Conservation (phyloP, 1,284 basidiomycete species). For the Apiotrichum montevideense region DNA sequence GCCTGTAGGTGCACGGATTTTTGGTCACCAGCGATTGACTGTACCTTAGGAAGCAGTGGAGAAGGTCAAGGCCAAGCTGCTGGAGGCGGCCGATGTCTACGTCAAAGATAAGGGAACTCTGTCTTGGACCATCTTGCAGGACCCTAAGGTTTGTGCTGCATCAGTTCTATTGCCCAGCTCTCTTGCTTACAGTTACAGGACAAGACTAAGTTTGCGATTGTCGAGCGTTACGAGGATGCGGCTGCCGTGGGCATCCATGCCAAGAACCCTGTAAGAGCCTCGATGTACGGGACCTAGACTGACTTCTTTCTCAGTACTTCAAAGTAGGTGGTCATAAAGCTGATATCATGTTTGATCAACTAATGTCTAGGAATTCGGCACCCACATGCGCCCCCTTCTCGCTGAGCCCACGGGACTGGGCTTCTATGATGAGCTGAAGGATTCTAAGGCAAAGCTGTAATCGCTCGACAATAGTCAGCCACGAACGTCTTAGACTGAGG, state of each 20-base stretch:
- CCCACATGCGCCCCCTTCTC: neutral
- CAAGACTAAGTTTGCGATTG: conserved; percentile 44
- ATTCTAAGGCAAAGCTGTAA: conserved; percentile 1
- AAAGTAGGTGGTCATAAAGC: neutral
- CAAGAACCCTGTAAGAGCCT: conserved; percentile 36
- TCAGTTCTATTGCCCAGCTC: too few species aligned
- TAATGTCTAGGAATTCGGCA: neutral
- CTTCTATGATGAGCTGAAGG: conserved; percentile 1
- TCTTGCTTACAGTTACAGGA: conserved; percentile 14
- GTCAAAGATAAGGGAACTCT: conserved; percentile 44
- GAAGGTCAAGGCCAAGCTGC: conserved; percentile 43
- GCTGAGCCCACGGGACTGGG: neutral
- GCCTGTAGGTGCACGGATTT: conserved; percentile 24
- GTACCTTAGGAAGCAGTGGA: conserved; percentile 33
- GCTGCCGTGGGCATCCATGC: conserved; percentile 43
- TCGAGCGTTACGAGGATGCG: conserved; percentile 46
- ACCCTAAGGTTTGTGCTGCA: conserved; percentile 25
- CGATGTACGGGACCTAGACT: neutral
- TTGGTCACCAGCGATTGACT: neutral
- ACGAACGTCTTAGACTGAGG: too few species aligned
- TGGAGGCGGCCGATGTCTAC: conserved; percentile 44
- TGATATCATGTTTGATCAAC: neutral
- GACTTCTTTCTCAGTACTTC: neutral
- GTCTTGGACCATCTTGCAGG: conserved; percentile 45
- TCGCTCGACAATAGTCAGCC: neutral